These are phyloP conservation scores for Leccinum pellstonianum DNA, from an alignment of 768 basidiomycete genomes.

Conservation along the genomic window DNA sequence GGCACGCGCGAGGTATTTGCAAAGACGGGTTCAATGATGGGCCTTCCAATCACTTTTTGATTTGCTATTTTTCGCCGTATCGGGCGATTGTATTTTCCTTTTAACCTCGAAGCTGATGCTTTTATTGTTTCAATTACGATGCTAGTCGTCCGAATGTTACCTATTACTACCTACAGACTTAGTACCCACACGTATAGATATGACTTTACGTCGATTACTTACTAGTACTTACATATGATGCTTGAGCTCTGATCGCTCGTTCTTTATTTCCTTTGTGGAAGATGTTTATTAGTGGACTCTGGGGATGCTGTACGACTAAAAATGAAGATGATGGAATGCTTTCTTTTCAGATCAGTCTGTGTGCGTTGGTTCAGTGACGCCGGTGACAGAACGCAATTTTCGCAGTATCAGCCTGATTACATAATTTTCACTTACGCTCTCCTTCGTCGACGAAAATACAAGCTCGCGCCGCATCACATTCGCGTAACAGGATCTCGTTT, in stretches of 20 bases:
- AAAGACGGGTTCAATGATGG: conserved; percentile 19
- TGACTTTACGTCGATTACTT: conserved; percentile 3
- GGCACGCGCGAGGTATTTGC: conserved; percentile 42
- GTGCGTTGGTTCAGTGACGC: no score
- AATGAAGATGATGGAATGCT: neutral
- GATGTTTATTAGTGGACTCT: conserved; percentile 2
- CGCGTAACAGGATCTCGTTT: no score
- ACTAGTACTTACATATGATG: neutral
- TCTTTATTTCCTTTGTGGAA: neutral
- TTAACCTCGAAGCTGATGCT: neutral
- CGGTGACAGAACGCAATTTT: no score
- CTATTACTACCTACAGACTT: neutral
- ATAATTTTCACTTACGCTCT: no score
- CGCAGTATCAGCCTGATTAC: no score
- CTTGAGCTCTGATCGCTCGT: neutral
- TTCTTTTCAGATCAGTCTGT: neutral
- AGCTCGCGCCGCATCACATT: no score
- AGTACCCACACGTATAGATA: neutral
- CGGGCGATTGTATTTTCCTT: neutral
- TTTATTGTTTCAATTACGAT: neutral
- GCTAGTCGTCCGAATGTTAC: conserved; percentile 2
- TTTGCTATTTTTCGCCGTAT: neutral
- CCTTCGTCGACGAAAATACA: no score
- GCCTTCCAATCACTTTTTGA: neutral
- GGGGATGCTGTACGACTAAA: conserved; percentile 10